These are phyloP conservation scores for Isatis lusitanica DNA, from an alignment of 441 rosid genomes.

Conservation along the genomic window DNA sequence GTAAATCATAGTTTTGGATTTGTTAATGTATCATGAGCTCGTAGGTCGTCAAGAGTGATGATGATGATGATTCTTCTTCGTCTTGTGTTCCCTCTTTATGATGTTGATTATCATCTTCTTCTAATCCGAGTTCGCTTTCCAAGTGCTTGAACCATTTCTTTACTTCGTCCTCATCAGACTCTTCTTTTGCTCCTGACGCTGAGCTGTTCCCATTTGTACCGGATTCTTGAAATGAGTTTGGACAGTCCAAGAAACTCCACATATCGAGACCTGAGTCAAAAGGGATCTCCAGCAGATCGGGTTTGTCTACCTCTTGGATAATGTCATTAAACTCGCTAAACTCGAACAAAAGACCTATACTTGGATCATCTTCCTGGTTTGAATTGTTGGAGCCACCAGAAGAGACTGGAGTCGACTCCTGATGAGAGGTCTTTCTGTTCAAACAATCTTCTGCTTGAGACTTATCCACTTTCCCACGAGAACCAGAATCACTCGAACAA, in stretches of 20 bases:
- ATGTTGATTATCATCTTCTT: slow-evolving; percentile 32
- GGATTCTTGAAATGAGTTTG: slow-evolving; percentile 37
- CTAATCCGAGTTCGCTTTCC: slow-evolving; percentile 71
- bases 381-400: slow-evolving; percentile 41
- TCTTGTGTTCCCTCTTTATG: slow-evolving; percentile 12
- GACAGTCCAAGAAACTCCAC: slow-evolving; percentile 69
- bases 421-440: slow-evolving; percentile 34
- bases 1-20: neutral
- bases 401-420: slow-evolving; percentile 36
- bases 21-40: slow-evolving; percentile 34
- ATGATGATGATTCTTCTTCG: slow-evolving; percentile 9
- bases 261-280: slow-evolving; percentile 64
- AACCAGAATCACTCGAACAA: slow-evolving; percentile 40
- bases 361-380: slow-evolving; percentile 31
- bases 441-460: slow-evolving; percentile 19
- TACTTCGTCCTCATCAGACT: slow-evolving; percentile 42
- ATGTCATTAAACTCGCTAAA: slow-evolving; percentile 18
- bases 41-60: slow-evolving; percentile 29
- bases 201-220: slow-evolving; percentile 20
- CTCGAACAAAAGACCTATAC: slow-evolving; percentile 28
- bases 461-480: slow-evolving; percentile 23
- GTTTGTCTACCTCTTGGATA: slow-evolving; percentile 70
- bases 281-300: slow-evolving; percentile 51
- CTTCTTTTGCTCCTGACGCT: slow-evolving; percentile 34
- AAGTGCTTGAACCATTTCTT: slow-evolving; percentile 63